Base-by-base conservation (phyloP, 1,139 yeast genomes). In the Taphrina flavorubra region DNA sequence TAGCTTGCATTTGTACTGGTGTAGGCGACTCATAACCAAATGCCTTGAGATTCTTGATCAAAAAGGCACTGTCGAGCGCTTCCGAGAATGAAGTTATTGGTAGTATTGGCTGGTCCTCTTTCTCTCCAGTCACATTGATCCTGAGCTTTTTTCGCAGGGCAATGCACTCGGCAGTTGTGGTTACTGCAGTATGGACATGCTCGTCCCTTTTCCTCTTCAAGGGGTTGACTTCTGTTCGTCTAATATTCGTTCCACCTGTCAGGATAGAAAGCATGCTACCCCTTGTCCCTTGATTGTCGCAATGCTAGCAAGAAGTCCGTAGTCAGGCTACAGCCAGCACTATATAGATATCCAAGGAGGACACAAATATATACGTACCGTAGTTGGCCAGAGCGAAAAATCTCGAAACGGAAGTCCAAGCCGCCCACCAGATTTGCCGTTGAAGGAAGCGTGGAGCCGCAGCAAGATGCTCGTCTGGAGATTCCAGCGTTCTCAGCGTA, bases 21-120 rank as follows among this genome's bases (percentile, higher is more conserved):
- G 99, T 94, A 6, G 99, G 99, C 72, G 86, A 90, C 3, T 86
- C 83, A 75, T 92, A 92, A 68, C 87, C 89, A 65, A 87, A 84
- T 18, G 84, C 84, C 39, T 87, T 81, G 71, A 94, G 80, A 75
- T 92, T 92, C 51, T 83, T 79, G 51, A 90, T 79, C 62, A 94
- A 79, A 70, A 84, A 83, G 72, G 82, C 81, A 36, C 20, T 6
- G 75, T 90, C 88, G 53, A 94, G 79, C 59, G 86, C 80, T 0
- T 85, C 78, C 2, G 85, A 82, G 72, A 94, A 81, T 77, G 92
- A 97, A 72, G 88, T 87, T 77, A 94, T 94, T 0, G 96, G 88
- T 1, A 94, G 95, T 69, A 94, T 87, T 1, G 98, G 97, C 46
- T 89, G 78, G 10, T 97, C 97, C 6, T 89, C 78, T 77, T 90